Evolutionary conservation across 2,329 filamentous ascomycete species (phyloP), one percentile per base, ranked within the genome.

Genomic region (Bipolaris zeicola): DNA sequence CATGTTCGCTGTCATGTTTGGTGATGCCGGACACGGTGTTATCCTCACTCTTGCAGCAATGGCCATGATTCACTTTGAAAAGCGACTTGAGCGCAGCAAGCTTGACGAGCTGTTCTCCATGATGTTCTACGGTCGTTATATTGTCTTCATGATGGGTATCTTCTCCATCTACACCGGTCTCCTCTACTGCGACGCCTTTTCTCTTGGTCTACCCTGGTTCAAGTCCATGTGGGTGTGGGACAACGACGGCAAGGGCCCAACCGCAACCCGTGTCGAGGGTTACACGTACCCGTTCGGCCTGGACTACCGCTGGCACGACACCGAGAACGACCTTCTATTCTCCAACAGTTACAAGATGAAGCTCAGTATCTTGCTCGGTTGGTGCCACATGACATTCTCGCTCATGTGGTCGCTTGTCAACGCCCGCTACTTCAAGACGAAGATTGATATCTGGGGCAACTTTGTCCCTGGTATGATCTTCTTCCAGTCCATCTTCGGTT

Each of bases 271-370:
- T 2, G 73, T 96, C 55, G 80, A 86, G 45, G 85, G 84, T 57
- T 93, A 97, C 78, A 89, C 92, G 49, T 99, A 97, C 76, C 94
- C 96, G 14, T 96, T 99, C 72, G 95, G 95, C 66, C 80, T 99
- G 58, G 95, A 99, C 74, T 96, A 89, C 88, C 90, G 89, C 72
- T 99, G 95, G 95, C 96, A 99, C 76, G 92, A 90, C 58, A 90
- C 92, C 11, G 94, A 98, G 70, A 99, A 99, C 71, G 90, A 96
- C 59, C 84, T 99, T 18, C 85, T 99, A 47, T 99, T 99, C 81
- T 90, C 87, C 76, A 99, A 99, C 89, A 96, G 91, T 78, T 96
- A 95, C 85, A 99, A 99, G 88, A 99, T 99, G 95, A 99, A 99
- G 84, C 90, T 99, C 80, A 96, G 91, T 81, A 97, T 99, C 74